A percentile compares a stretch with the other conserved stretches of the same genome.
phyloP scores from a whole-genome alignment of 495 filamentous ascomycete species.

The Xylaria acuta region DNA sequence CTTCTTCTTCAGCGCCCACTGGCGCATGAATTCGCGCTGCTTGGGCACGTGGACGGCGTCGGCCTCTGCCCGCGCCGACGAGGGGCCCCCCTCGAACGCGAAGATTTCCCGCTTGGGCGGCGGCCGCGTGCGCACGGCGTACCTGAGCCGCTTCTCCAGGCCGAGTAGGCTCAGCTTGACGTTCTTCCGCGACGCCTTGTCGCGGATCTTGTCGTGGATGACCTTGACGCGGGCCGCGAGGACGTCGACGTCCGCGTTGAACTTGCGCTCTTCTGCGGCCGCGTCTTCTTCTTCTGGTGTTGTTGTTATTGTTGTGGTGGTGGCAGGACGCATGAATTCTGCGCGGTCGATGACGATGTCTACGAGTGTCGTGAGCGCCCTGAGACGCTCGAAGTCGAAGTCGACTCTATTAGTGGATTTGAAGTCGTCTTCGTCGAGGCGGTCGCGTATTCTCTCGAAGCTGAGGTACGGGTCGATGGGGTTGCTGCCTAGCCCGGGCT shows the following conservation, averaged over 20 bases:
- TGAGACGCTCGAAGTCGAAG: conserved; percentile 68
- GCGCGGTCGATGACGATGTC: conserved; percentile 77
- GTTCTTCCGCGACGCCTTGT: conserved; percentile 73
- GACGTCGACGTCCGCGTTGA: conserved; percentile 72
- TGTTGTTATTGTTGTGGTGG: background rate
- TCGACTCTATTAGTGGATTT: conserved; percentile 48
- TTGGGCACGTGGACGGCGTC: conserved; percentile 41
- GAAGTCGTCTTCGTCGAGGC: conserved; percentile 57
- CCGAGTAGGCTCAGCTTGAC: conserved; percentile 75
- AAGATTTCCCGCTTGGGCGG: conserved; percentile 66
- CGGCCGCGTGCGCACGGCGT: conserved; percentile 71
- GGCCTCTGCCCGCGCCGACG: conserved; percentile 36
- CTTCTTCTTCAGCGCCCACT: conserved; percentile 49
- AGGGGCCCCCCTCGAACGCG: conserved; percentile 25
- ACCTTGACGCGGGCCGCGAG: conserved; percentile 67
- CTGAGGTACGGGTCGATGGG: conserved; percentile 54
- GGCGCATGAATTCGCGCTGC: conserved; percentile 53
- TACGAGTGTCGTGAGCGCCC: conserved; percentile 68
- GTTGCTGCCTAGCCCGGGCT: conserved; percentile 53
- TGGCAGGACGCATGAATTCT: conserved; percentile 31
- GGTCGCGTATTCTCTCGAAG: conserved; percentile 56
- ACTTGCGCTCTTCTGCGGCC: conserved; percentile 53
- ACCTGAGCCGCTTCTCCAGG: conserved; percentile 71
- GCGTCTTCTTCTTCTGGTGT: conserved; percentile 32
- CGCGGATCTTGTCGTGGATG: conserved; percentile 74